These are phyloP conservation scores for Backusella luteola DNA, from an alignment of 192 early-diverging fungal species.

Conservation along the genomic window DNA sequence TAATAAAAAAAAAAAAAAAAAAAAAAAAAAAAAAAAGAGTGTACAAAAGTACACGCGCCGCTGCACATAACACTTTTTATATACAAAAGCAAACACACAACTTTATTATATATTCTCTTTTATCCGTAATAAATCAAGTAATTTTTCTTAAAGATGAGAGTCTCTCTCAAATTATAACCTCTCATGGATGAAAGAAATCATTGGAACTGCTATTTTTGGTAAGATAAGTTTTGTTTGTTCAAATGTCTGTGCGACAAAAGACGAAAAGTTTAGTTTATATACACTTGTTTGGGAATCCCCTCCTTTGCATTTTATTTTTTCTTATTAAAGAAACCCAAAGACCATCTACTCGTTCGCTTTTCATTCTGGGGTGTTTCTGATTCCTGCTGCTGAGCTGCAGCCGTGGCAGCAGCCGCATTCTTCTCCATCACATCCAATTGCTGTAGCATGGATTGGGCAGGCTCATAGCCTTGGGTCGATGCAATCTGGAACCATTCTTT, in stretches of 20 bases:
- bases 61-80: no score
- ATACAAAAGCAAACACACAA: no score
- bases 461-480: conserved; percentile 29
- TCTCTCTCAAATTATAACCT: no score
- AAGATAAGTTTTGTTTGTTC: background rate
- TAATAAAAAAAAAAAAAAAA: no score
- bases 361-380: background rate
- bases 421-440: background rate
- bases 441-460: conserved; percentile 21
- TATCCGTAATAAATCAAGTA: background rate
- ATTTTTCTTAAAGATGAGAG: background rate
- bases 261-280: background rate
- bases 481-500: conserved; percentile 36
- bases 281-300: background rate
- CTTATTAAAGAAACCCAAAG: conserved; percentile 24
- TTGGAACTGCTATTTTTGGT: background rate
- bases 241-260: background rate
- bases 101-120: no score
- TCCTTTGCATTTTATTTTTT: conserved; percentile 13
- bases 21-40: no score
- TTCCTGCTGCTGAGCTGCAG: background rate
- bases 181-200: background rate
- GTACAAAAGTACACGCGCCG: no score
- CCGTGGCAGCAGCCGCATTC: background rate
- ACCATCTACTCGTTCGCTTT: conserved; percentile 25